Conservation (phyloP, 2,329 filamentous ascomycete genomes). For the Fusarium tricinctum region DNA sequence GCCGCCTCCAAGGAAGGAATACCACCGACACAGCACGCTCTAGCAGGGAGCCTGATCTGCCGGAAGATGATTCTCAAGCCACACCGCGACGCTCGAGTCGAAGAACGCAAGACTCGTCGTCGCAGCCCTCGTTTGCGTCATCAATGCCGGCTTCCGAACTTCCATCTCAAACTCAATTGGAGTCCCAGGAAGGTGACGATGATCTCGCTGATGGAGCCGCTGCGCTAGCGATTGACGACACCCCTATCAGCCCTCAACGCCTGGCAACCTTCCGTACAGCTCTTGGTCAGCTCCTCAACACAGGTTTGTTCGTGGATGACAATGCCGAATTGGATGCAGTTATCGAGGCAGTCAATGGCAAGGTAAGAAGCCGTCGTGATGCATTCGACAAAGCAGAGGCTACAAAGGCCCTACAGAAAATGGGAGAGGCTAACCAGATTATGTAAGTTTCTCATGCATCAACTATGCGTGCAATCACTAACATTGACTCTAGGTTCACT, state of each 20-base stretch:
- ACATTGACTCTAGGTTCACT: conserved; percentile 61
- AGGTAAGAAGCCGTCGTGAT: conserved; percentile 68
- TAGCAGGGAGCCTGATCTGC: conserved; percentile 58
- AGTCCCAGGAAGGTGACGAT: conserved; percentile 60
- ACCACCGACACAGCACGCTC: conserved; percentile 46
- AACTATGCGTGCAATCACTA: conserved; percentile 28
- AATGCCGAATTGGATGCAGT: conserved; percentile 80
- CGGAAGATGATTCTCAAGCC: conserved; percentile 53
- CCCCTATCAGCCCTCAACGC: conserved; percentile 71
- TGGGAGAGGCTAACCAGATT: conserved; percentile 89
- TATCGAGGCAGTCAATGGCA: conserved; percentile 82
- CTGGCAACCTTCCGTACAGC: conserved; percentile 82
- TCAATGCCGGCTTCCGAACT: conserved; percentile 83
- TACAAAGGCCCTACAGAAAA: conserved; percentile 79
- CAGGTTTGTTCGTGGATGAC: conserved; percentile 88
- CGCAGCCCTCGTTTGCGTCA: conserved; percentile 78
- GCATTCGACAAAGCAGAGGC: conserved; percentile 81
- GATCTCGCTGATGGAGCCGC: conserved; percentile 59
- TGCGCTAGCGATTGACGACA: conserved; percentile 58
- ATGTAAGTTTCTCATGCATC: conserved; percentile 75
- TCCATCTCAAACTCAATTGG: conserved; percentile 60
- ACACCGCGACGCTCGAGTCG: conserved; percentile 61
- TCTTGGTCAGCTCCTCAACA: conserved; percentile 86
- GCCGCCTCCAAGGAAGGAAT: conserved; percentile 44
- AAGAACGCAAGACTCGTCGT: conserved; percentile 57